These are phyloP conservation scores for Kuraishia cidri DNA, from an alignment of 805 yeast genomes.

Conservation along the genomic window DNA sequence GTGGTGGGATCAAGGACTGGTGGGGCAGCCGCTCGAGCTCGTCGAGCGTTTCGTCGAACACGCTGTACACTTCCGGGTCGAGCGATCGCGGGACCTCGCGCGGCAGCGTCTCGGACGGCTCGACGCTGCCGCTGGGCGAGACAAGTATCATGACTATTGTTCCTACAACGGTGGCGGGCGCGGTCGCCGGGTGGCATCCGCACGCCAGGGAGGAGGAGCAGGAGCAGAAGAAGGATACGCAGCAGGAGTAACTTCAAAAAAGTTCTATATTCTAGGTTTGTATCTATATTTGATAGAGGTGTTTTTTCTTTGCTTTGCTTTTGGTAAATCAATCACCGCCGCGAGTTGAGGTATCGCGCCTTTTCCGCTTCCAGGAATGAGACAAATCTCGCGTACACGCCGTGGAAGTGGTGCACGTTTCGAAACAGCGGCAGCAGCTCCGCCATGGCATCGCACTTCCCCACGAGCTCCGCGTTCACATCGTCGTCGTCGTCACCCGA, in stretches of 20 bases:
- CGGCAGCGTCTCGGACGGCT: constrained; percentile 4
- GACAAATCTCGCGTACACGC: constrained; percentile 39
- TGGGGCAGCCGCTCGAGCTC: constrained; percentile 1
- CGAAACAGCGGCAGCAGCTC: constrained; percentile 44
- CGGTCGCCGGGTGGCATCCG: constrained; percentile 46
- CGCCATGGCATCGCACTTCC: constrained; percentile 36
- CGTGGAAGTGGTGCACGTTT: constrained; percentile 39
- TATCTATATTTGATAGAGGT: too few relatives aligned
- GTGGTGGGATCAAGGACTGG: neutral
- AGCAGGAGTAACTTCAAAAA: neutral
- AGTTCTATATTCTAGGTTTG: too few relatives aligned
- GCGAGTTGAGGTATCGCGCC: constrained; percentile 18
- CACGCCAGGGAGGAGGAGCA: neutral
- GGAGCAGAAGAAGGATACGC: neutral
- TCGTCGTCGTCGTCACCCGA: constrained; percentile 10
- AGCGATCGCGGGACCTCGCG: neutral
- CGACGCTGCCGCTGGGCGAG: too few relatives aligned
- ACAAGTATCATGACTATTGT: constrained; percentile 44
- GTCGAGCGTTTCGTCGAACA: constrained; percentile 1
- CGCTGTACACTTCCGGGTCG: neutral
- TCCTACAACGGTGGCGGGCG: constrained; percentile 48
- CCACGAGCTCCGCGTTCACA: constrained; percentile 24
- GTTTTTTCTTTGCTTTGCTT: too few relatives aligned
- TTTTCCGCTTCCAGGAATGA: constrained; percentile 27
- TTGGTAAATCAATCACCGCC: neutral